A percentile compares a stretch with the other conserved stretches of the same genome.
Evolutionary conservation across 192 early-diverging fungal species (phyloP).

Genomic region (Backusella circina): DNA sequence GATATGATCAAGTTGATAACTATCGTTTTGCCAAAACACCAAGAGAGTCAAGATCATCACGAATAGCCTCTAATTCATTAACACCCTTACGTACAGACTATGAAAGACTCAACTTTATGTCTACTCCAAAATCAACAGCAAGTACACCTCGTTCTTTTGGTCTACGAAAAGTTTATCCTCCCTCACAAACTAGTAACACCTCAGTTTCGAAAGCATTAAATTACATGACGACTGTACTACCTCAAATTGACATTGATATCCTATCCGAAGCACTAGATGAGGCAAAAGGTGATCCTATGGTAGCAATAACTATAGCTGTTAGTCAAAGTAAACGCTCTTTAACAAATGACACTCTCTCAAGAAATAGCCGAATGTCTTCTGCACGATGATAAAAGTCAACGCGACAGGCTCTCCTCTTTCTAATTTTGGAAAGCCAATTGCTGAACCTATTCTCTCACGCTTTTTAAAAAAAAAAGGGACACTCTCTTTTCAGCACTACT

Average conservation of each 20-base stretch:
- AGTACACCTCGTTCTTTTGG: neutral
- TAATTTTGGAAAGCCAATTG: neutral
- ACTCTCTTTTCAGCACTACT: neutral
- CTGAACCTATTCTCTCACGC: neutral
- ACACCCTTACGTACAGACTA: neutral
- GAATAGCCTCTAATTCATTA: neutral
- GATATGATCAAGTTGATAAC: neutral
- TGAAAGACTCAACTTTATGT: neutral
- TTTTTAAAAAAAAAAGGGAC: too few species aligned
- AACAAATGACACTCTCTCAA: neutral
- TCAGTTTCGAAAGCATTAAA: neutral
- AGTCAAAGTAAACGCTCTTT: neutral
- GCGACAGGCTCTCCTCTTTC: neutral
- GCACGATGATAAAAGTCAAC: neutral
- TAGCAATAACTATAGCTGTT: conserved; percentile 20
- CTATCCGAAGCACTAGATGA: conserved; percentile 9
- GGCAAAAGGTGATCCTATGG: conserved; percentile 24
- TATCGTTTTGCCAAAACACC: neutral
- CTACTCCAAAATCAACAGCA: neutral
- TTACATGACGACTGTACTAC: conserved; percentile 16
- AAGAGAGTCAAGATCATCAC: neutral
- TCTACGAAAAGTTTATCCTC: neutral
- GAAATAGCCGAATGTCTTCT: neutral
- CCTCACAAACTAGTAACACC: neutral
- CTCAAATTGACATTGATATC: conserved; percentile 10